These are phyloP conservation scores for Dendrobium catenatum DNA, from an alignment of 106 monocot genomes.

Conservation along the genomic window DNA sequence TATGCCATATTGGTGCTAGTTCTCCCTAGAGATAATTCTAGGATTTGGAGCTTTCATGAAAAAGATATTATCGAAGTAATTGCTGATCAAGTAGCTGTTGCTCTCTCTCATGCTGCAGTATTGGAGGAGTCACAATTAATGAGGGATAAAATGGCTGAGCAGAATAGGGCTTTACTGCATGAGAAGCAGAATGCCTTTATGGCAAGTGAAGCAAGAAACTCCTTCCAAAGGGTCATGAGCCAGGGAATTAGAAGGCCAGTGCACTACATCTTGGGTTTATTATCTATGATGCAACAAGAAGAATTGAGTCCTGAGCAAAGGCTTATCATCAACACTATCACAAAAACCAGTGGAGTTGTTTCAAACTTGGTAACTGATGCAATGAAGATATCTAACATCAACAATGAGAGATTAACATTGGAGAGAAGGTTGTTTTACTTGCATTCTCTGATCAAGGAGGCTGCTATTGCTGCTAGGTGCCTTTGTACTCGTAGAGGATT, in stretches of 20 bases:
- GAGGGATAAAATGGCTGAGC: conserved; percentile 51
- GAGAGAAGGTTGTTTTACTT: conserved; percentile 35
- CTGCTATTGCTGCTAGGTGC: conserved; percentile 36
- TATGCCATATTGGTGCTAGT: conserved; percentile 58
- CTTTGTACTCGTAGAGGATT: conserved; percentile 47
- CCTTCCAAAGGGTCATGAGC: conserved; percentile 54
- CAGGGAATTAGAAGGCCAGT: conserved; percentile 55
- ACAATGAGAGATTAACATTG: conserved; percentile 28
- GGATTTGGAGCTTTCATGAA: conserved; percentile 43
- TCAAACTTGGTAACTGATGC: conserved; percentile 47
- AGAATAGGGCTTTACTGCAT: conserved; percentile 41
- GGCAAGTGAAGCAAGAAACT: conserved; percentile 53
- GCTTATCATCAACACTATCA: conserved; percentile 35
- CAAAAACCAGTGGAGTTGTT: conserved; percentile 38
- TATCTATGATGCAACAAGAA: conserved; percentile 61
- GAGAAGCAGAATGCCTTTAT: conserved; percentile 40
- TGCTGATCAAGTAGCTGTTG: conserved; percentile 72
- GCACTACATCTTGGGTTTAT: conserved; percentile 42
- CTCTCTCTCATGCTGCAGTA: conserved; percentile 61
- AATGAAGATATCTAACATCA: conserved; percentile 32
- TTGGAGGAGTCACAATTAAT: conserved; percentile 63
- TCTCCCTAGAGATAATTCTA: conserved; percentile 34
- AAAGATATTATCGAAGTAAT: conserved; percentile 60
- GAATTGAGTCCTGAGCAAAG: conserved; percentile 40
- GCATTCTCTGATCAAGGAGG: conserved; percentile 43